phyloP scores from a whole-genome alignment of 164 flowering plant species.

The Akebia trifoliata region DNA sequence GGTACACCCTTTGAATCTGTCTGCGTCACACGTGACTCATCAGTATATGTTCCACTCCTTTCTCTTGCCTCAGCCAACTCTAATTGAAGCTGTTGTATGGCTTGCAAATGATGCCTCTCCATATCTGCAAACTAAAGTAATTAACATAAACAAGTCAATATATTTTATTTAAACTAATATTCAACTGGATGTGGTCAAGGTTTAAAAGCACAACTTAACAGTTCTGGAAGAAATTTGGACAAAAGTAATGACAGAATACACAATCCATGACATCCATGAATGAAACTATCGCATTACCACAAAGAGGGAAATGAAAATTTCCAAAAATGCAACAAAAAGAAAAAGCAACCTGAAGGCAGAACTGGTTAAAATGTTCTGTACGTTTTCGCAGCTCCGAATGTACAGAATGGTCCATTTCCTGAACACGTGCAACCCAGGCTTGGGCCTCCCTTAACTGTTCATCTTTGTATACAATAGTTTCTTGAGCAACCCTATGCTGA shows the following conservation, averaged over 20 bases:
- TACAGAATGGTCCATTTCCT: slow-evolving; percentile 80
- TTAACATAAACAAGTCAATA: slow-evolving; percentile 8
- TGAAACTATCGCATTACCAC: too few relatives aligned
- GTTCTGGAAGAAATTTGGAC: too few relatives aligned
- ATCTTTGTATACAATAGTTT: slow-evolving; percentile 68
- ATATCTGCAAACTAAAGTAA: slow-evolving; percentile 69
- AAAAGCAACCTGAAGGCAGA: slow-evolving; percentile 76
- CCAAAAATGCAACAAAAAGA: neutral
- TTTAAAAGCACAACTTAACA: too few relatives aligned
- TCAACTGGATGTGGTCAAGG: too few relatives aligned
- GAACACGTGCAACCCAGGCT: slow-evolving; percentile 74
- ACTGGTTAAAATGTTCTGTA: slow-evolving; percentile 80
- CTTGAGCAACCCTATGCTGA: slow-evolving; percentile 89
- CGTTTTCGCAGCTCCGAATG: slow-evolving; percentile 85
- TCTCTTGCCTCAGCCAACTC: slow-evolving; percentile 80
- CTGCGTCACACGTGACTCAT: slow-evolving; percentile 39
- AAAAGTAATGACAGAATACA: too few relatives aligned
- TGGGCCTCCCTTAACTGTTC: slow-evolving; percentile 88
- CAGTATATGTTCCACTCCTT: slow-evolving; percentile 46
- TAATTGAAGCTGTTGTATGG: slow-evolving; percentile 77
- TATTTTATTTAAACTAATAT: too few relatives aligned
- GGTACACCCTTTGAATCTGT: slow-evolving; percentile 42
- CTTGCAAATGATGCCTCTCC: slow-evolving; percentile 81
- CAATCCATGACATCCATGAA: too few relatives aligned
- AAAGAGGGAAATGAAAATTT: too few relatives aligned